phyloP scores from a whole-genome alignment of 345 rosid species.

The Corchorus capsularis region DNA sequence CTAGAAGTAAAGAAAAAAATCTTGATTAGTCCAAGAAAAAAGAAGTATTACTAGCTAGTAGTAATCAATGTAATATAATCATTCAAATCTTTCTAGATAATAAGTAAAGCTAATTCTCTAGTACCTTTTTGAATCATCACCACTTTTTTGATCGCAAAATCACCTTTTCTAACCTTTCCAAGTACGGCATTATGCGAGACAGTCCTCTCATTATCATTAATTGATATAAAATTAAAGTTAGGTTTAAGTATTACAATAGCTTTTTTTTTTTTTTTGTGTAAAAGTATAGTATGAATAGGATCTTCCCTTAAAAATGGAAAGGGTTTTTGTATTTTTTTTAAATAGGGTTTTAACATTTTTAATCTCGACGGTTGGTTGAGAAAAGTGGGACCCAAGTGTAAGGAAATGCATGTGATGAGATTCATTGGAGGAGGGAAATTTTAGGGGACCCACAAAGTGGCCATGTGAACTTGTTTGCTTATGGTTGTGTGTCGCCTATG shows the following conservation, averaged over 20 bases:
- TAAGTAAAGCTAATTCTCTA: neutral
- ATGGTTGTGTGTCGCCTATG: constrained; percentile 41
- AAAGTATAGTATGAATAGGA: neutral
- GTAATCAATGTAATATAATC: neutral
- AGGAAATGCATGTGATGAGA: constrained; percentile 44
- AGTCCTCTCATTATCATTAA: no score
- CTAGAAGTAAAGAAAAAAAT: neutral
- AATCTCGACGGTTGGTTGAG: constrained; percentile 5
- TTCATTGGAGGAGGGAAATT: constrained; percentile 21
- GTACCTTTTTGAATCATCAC: neutral
- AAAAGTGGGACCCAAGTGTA: constrained; percentile 31
- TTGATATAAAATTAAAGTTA: no score
- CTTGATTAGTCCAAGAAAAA: constrained; percentile 18
- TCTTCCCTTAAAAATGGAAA: no score
- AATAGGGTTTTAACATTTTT: neutral
- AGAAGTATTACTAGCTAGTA: neutral
- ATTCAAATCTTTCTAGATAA: constrained; percentile 11
- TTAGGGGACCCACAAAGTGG: constrained; percentile 21
- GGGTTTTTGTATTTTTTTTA: neutral
- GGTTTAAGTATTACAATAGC: neutral
- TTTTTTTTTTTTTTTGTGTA: no score
- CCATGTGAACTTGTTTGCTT: constrained; percentile 44
- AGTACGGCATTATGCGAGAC: neutral
- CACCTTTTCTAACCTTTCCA: neutral
- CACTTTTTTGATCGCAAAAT: neutral